These are phyloP conservation scores for Sisymbrium irio DNA, from an alignment of 345 rosid species.

Conservation along the genomic window DNA sequence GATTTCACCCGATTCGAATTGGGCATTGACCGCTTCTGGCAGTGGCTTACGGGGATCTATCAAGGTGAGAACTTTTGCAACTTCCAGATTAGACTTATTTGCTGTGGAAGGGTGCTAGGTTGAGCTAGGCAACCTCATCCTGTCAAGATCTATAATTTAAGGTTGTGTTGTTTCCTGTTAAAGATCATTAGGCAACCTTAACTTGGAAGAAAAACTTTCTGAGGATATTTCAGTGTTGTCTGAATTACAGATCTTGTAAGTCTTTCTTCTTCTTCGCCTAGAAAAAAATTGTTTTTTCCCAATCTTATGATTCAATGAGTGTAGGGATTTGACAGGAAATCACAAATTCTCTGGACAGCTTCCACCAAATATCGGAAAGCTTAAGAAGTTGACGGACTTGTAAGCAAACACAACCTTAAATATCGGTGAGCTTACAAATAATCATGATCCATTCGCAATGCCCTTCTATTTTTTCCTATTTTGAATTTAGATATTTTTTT, in stretches of 20 bases:
- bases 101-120: no score
- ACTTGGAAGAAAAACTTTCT: constrained; percentile 50
- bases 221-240: constrained; percentile 51
- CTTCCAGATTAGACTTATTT: no score
- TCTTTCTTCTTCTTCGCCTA: constrained; percentile 4
- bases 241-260: constrained; percentile 63
- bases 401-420: constrained; percentile 50
- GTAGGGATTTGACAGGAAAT: constrained; percentile 81
- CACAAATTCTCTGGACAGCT: constrained; percentile 54
- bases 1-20: no score
- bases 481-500: neutral
- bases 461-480: neutral
- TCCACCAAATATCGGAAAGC: constrained; percentile 52
- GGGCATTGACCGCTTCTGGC: no score
- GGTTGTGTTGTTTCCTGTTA: constrained; percentile 23
- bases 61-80: no score
- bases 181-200: constrained; percentile 60
- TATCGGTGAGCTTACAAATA: no score
- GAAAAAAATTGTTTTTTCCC: neutral
- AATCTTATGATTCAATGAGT: constrained; percentile 22
- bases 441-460: neutral
- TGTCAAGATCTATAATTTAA: no score
- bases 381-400: constrained; percentile 59
- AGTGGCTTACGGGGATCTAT: no score
- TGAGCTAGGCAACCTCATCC: no score